Base-by-base conservation (phyloP, 1,284 basidiomycete species). In the Ustilago trichophora region DNA sequence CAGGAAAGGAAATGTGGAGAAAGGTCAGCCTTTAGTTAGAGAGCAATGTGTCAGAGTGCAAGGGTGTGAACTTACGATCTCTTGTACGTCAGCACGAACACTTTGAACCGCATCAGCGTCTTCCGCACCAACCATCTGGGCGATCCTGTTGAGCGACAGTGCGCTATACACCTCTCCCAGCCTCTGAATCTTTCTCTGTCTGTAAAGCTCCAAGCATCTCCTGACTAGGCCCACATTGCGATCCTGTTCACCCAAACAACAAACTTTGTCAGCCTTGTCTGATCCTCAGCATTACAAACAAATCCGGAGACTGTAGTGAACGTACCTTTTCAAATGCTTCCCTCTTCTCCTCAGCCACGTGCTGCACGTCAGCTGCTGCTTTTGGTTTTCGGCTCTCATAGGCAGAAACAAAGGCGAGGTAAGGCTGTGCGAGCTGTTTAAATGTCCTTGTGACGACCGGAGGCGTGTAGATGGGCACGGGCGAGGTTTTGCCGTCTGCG, bases 161-260 rank as follows among this genome's bases (percentile, higher is more conserved):
- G 89, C 89, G 35, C 91, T 85, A 75, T 91, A 93, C 6, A 90
- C 91, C 45, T 86, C 85, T 0, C 88, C 92, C 43, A 93, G 85
- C 75, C 87, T 89, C 80, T 87, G 87, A 65, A 93, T 86, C 44
- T 87, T 83, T 87, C 91, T 90, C 34, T 88, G 85, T 0, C 89
- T 88, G 4, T 89, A 87, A 13, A 87, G 85, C 9, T 85, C 85
- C 27, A 91, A 80, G 6, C 87, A 89, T 60, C 88, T 87, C 41
- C 84, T 82, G 19, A 90, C 82, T 21, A 93, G 83, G 6, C 91
- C 90, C 2, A 86, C 32, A 52, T 89, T 92, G 43, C 86, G 86
- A 47, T 93, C 91, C 88, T n/a, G n/a, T n/a, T n/a, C n/a, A n/a
- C n/a, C n/a, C n/a, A n/a, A n/a, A n/a, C n/a, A n/a, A n/a, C n/a